phyloP scores from a whole-genome alignment of 2,329 filamentous ascomycete species.

The Fusarium chuoi region DNA sequence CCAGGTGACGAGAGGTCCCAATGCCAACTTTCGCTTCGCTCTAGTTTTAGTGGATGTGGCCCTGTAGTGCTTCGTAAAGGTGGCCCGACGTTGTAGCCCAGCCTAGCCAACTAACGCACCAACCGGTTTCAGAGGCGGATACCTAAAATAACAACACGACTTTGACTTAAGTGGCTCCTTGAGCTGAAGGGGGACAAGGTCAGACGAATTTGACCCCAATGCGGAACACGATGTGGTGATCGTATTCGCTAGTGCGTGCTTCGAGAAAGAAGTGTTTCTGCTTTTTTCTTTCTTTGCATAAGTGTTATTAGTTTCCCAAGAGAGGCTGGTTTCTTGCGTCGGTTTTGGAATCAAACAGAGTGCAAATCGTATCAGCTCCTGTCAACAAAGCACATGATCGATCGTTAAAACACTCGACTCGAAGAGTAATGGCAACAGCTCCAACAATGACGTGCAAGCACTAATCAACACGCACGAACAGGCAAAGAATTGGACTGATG shows the following conservation, averaged over 20 bases:
- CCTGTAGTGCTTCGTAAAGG: constrained; percentile 18
- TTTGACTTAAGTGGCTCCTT: constrained; percentile 14
- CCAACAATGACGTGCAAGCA: constrained; percentile 22
- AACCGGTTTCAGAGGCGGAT: constrained; percentile 32
- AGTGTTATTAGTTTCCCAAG: constrained; percentile 1
- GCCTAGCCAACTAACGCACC: constrained; percentile 27
- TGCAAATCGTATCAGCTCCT: constrained; percentile 12
- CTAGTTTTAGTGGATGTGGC: constrained; percentile 19
- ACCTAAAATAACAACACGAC: constrained; percentile 39
- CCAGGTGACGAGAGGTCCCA: constrained; percentile 1
- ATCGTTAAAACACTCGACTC: background rate
- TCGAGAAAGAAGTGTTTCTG: constrained; percentile 9
- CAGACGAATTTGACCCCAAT: constrained; percentile 27
- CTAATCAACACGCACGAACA: constrained; percentile 14
- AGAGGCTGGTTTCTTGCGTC: background rate
- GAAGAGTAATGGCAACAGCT: background rate
- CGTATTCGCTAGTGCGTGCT: constrained; percentile 41
- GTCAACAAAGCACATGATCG: constrained; percentile 25
- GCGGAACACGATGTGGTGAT: constrained; percentile 31
- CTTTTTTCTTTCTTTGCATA: constrained; percentile 25
- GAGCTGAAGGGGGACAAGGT: constrained; percentile 3
- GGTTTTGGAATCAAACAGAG: constrained; percentile 10
- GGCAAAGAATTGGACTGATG: constrained; percentile 23
- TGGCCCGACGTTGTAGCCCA: constrained; percentile 35
- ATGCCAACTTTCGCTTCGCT: constrained; percentile 21